Evolutionary conservation across 148 eudicot genomes (phyloP), one percentile per base, ranked within the genome.

Genomic region (Cornus controversa): DNA sequence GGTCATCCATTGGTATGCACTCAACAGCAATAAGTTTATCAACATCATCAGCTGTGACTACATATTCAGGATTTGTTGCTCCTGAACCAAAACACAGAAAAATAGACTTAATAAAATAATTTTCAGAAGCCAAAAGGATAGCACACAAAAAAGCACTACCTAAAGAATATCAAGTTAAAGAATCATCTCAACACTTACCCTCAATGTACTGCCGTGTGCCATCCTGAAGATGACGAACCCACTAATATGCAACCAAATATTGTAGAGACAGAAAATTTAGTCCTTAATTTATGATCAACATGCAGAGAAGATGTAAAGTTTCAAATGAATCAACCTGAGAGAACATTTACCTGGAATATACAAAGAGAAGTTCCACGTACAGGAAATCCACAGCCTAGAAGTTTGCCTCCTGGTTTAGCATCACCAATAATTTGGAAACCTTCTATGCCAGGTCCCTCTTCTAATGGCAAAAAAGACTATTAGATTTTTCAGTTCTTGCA

Each of bases 161-260:
- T 24, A 1, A 50, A 72, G 70, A 64, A 65, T 10, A 16, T 47
- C 36, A 5, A 47, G 66, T 10, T 72, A 3, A n/a, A 28, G 25
- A 47, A 23, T 24, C 8, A 18, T 73, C 45, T 29, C 31, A 27
- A 72, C 70, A 71, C 80, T 81, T 83, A 92, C 99, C 99, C 75
- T 95, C 97, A 76, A 95, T 95, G 86, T 90, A 89, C 70, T 95
- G 92, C 82, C 93, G 86, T 29, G 97, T 95, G 45, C 99, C 99
- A 82, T 95, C 99, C 75, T 92, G 97, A 86, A 87, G 90, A 93
- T 95, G 97, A 72, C 94, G 97, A 86, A 95, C 91, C 99, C 99
- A 95, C 99, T 95, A 71, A 70, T 18, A 80, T 45, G 26, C 66
- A 81, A 73, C 47, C 31, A 75, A 71, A 54, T 53, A 78, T 63